Base-by-base conservation (phyloP, 1,284 basidiomycete species). In the Melampsora americana region DNA sequence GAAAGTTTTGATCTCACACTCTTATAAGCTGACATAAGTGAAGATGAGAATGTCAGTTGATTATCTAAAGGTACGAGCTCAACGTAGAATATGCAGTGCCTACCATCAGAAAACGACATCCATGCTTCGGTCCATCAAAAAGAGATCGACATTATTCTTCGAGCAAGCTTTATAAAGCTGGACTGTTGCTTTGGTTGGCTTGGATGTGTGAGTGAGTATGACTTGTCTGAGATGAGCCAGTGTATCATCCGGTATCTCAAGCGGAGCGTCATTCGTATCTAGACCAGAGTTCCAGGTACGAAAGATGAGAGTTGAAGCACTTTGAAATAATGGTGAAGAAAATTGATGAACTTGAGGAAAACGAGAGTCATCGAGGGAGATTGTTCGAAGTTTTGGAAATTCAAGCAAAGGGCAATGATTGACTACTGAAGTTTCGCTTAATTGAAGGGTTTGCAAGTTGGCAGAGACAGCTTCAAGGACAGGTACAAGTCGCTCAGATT, bases 311-410 rank as follows among this genome's bases (percentile, higher is more conserved):
- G 69, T 71, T 20, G 11, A 50, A 7, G 64, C 44, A 32, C 46
- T 35, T 26, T 71, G 35, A 32, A 71, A 72, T 12, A 72, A 35
- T 65, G 61, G 61, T 39, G 62, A 72, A 50, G 50, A 11, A 42
- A 72, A 72, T 65, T 64, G 61, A 16, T 48, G 61, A 62, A 32
- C 46, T 20, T 28, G 39, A 46, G 66, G 66, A 26, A 65, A 72
- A 5, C 62, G 70, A 14, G 70, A 72, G 48, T 72, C 70, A 50
- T 72, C 62, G 20, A 72, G 20, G 46, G 20, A 35, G 28, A 72
- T 28, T 26, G 61, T 72, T 26, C 62, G 62, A 26, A 72, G 48
- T 48, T 50, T 46, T 35, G 70, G 62, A 26, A 72, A 72, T 30
- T 56, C 12, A 30, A 65, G 56, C 53, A 14, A 1, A 18, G n/a